Base-by-base conservation (phyloP, 306 rosid genomes). In the Mimosa bimucronata region DNA sequence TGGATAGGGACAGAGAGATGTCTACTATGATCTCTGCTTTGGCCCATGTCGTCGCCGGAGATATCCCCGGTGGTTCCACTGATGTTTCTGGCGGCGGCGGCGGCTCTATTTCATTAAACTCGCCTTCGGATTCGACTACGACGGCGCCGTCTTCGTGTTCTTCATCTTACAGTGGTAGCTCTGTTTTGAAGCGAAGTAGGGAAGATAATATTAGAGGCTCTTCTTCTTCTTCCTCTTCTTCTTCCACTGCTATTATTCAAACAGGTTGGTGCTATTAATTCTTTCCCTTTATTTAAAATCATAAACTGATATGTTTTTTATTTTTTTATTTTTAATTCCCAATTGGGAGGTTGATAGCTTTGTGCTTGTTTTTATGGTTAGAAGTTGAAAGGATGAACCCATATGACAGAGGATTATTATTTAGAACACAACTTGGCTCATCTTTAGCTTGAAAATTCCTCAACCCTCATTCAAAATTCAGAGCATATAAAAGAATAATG, bases 11-110 rank as follows among this genome's bases (percentile, higher is more conserved):
- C 37, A 66, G 40, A 23, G 94, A 90, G 82, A 86, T 86, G 86
- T 82, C 86, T 2, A 87, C 72, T 0, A 90, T 90, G 73, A 88
- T 90, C 0, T 85, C 94, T 2, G 86, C 94, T 74, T 74, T 90
- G 76, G 81, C 87, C 1, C 86, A 83, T n/a, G 85, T 90, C 0
- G 91, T 85, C 1, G 71, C 89, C 13, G 91, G 90, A 4, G 88
- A 84, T 0, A 71, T 60, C 3, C 82, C 88, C 9, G 31, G 4
- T 16, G 70, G 19, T 15, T 11, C 44, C 0, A 9, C 21, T 19
- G 70, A 61, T 4, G 7, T 61, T 30, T n/a, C 50, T 9, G 62
- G 25, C 4, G 58, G 48, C 7, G 58, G 10, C 58, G 19, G 38
- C 1, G 25, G 52, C 9, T 68, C 28, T 65, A 73, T 38, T 72